phyloP scores from a whole-genome alignment of 768 basidiomycete genomes.

The Trametes cubensis region DNA sequence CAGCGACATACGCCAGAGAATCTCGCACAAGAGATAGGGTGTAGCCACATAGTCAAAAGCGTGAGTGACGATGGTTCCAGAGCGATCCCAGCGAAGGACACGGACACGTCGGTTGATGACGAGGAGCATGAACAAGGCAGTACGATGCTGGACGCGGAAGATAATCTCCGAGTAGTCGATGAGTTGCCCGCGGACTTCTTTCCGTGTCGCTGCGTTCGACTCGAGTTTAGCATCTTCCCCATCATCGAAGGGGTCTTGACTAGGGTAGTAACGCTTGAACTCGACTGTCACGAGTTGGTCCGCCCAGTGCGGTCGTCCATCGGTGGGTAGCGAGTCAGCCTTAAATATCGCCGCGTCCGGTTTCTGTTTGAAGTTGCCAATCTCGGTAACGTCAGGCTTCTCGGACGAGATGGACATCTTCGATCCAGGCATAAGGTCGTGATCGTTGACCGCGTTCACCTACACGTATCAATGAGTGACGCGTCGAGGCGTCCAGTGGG shows the following conservation, averaged over 20 bases:
- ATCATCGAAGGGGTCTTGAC: constrained; percentile 2
- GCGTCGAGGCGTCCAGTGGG: background rate
- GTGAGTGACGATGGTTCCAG: constrained; percentile 1
- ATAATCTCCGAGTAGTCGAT: background rate
- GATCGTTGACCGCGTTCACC: background rate
- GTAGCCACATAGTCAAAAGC: constrained; percentile 1
- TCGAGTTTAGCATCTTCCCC: background rate
- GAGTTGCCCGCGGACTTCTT: constrained; percentile 4
- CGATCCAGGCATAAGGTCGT: background rate
- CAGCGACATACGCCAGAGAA: background rate
- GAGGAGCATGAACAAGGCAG: constrained; percentile 2
- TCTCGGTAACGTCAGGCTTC: background rate
- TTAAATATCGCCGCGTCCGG: background rate
- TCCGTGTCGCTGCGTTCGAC: background rate
- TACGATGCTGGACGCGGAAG: constrained; percentile 8
- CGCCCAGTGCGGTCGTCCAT: too few species aligned
- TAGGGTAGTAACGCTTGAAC: background rate
- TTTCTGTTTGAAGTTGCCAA: background rate
- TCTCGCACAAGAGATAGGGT: background rate
- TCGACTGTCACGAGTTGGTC: background rate
- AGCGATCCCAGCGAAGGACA: constrained; percentile 12
- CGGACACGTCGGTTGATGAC: constrained; percentile 1
- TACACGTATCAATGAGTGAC: background rate
- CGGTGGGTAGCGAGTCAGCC: too few species aligned
- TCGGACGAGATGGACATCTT: background rate